Conservation (phyloP, 176 grass and related monocot genomes). For the Melocanna baccifera region DNA sequence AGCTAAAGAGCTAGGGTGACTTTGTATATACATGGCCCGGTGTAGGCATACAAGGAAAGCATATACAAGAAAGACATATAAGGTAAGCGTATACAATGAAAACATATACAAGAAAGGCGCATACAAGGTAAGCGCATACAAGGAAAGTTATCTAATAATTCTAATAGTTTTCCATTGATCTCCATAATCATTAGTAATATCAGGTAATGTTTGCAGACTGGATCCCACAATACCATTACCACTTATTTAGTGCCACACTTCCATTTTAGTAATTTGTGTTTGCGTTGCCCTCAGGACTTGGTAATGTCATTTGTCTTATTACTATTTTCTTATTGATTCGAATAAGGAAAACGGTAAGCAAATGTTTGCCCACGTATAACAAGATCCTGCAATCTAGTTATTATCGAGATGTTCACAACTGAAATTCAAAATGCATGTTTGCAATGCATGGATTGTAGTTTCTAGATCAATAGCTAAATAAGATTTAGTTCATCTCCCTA, state of each 20-base stretch:
- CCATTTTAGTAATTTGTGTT: neutral
- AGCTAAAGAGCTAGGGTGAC: no score
- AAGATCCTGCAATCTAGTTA: neutral
- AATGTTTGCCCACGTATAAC: neutral
- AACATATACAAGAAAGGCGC: no score
- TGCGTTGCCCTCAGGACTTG: neutral
- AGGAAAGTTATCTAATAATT: no score
- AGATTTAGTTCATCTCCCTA: slow-evolving; percentile 6
- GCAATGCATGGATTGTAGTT: neutral
- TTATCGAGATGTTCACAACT: slow-evolving; percentile 10
- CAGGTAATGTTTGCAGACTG: slow-evolving; percentile 58
- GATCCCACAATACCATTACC: slow-evolving; percentile 18
- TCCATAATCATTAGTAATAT: slow-evolving; percentile 99
- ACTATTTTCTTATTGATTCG: neutral
- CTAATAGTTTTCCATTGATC: slow-evolving; percentile 98
- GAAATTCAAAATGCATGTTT: slow-evolving; percentile 25
- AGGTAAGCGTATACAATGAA: no score
- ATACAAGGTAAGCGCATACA: no score
- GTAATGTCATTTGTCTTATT: slow-evolving; percentile 18
- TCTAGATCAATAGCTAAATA: neutral
- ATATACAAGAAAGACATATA: no score
- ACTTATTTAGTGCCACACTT: neutral
- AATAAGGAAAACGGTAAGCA: neutral
- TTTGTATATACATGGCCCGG: no score
- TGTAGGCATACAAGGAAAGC: no score